A percentile compares a stretch with the other conserved stretches of the same genome.
Evolutionary conservation across 345 rosid genomes (phyloP).

Genomic region (Syzygium aqueum): DNA sequence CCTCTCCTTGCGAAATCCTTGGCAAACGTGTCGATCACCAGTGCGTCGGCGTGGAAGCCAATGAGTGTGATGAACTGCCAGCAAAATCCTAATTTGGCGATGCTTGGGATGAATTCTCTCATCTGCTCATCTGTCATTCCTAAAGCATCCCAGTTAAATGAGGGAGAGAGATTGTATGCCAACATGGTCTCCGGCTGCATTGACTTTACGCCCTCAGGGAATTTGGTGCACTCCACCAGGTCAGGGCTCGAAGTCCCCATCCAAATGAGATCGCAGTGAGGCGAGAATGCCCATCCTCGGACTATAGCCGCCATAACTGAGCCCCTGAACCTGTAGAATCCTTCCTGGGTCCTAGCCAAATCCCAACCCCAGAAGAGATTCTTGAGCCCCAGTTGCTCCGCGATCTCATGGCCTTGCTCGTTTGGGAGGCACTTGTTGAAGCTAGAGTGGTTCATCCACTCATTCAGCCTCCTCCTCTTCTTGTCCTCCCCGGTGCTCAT

Average conservation of each 20-base stretch:
- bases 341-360: slow-evolving; percentile 90
- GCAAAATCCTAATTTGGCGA: slow-evolving; percentile 70
- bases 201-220: slow-evolving; percentile 68
- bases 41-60: slow-evolving; percentile 92
- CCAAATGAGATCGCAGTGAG: slow-evolving; percentile 76
- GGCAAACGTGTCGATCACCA: slow-evolving; percentile 78
- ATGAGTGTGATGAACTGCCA: slow-evolving; percentile 98
- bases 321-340: slow-evolving; percentile 87
- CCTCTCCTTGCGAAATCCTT: slow-evolving; percentile 77
- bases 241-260: slow-evolving; percentile 94
- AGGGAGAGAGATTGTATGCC: slow-evolving; percentile 92
- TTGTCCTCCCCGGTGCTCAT: slow-evolving; percentile 51
- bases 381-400: slow-evolving; percentile 55
- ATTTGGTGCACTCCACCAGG: slow-evolving; percentile 62
- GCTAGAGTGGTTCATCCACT: slow-evolving; percentile 64
- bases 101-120: slow-evolving; percentile 79
- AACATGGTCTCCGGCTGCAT: slow-evolving; percentile 69
- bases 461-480: slow-evolving; percentile 47
- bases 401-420: slow-evolving; percentile 62
- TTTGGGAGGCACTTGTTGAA: slow-evolving; percentile 62
- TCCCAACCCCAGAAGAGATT: slow-evolving; percentile 99
- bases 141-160: slow-evolving; percentile 95
- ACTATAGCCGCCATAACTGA: slow-evolving; percentile 76
- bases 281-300: slow-evolving; percentile 89
- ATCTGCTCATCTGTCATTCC: slow-evolving; percentile 82